Conservation (phyloP, 1,139 yeast species). For the Groenewaldozyma sp. region DNA sequence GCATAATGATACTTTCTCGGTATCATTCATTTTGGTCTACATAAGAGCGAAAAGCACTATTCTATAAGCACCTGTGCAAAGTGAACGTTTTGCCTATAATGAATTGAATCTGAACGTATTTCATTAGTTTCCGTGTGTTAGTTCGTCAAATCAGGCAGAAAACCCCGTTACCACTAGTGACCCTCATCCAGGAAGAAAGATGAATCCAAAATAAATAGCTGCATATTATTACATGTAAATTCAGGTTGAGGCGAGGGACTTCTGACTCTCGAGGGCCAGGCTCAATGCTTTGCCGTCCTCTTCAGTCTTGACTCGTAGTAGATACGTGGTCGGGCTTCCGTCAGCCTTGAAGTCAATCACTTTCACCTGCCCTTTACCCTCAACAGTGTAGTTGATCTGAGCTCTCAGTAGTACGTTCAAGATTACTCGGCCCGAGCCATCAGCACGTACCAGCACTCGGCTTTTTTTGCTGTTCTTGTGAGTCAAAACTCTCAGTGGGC, state of each 20-base stretch:
- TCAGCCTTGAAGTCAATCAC: conserved; percentile 47
- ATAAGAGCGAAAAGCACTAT: too few relatives aligned
- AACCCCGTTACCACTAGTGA: too few relatives aligned
- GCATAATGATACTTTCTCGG: too few relatives aligned
- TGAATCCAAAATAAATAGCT: background rate
- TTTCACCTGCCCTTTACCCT: conserved; percentile 36
- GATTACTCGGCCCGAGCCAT: conserved; percentile 76
- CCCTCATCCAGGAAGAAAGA: too few relatives aligned
- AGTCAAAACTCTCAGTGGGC: conserved; percentile 66
- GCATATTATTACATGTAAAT: too few relatives aligned
- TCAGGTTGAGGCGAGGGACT: conserved; percentile 8
- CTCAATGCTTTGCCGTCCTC: conserved; percentile 60
- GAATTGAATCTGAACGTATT: too few relatives aligned
- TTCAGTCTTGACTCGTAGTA: conserved; percentile 62
- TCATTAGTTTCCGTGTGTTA: too few relatives aligned
- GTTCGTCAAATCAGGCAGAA: too few relatives aligned
- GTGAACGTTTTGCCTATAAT: too few relatives aligned
- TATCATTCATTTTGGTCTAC: too few relatives aligned
- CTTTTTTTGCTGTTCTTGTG: conserved; percentile 50
- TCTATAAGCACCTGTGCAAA: too few relatives aligned
- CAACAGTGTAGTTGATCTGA: conserved; percentile 41
- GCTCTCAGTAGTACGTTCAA: conserved; percentile 53
- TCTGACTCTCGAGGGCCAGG: conserved; percentile 41
- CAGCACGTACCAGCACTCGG: conserved; percentile 75
- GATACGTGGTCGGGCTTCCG: conserved; percentile 46